A percentile compares a stretch with the other conserved stretches of the same genome.
These are phyloP conservation scores for Aspergillus alliaceus DNA, from an alignment of 2,329 filamentous ascomycete species.

Conservation along the genomic window DNA sequence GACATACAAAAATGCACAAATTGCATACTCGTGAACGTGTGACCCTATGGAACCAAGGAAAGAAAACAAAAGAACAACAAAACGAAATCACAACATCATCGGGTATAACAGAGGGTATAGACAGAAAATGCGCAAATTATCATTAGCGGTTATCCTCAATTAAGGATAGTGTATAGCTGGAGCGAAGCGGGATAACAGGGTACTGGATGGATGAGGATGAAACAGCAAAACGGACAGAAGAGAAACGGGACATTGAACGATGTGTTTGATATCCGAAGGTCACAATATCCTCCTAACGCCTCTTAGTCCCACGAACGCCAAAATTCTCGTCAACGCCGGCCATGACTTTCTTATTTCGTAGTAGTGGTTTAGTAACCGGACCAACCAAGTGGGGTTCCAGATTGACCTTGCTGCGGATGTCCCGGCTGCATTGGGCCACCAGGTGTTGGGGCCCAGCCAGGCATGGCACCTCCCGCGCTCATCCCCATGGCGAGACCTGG, in stretches of 20 bases:
- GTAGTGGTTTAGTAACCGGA: slow-evolving; percentile 32
- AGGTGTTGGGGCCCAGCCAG: slow-evolving; percentile 38
- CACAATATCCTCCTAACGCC: slow-evolving; percentile 7
- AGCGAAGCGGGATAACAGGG: slow-evolving; percentile 9
- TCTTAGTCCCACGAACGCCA: slow-evolving; percentile 21
- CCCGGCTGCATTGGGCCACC: slow-evolving; percentile 37
- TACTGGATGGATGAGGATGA: neutral
- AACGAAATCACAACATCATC: slow-evolving; percentile 20
- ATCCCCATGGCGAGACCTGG: slow-evolving; percentile 38
- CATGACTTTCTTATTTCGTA: slow-evolving; percentile 10
- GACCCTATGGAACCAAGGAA: slow-evolving; percentile 16
- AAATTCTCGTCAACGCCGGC: slow-evolving; percentile 25
- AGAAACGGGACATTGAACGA: neutral
- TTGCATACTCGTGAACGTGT: slow-evolving; percentile 14
- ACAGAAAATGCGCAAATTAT: slow-evolving; percentile 32
- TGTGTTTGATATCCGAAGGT: neutral
- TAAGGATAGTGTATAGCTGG: slow-evolving; percentile 17
- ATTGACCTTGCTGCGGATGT: slow-evolving; percentile 39
- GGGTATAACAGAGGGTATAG: slow-evolving; percentile 40
- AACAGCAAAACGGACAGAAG: slow-evolving; percentile 1
- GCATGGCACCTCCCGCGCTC: slow-evolving; percentile 33
- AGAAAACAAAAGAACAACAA: slow-evolving; percentile 16
- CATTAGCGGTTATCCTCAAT: slow-evolving; percentile 25
- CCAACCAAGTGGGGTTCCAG: slow-evolving; percentile 39
- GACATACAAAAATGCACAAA: slow-evolving; percentile 18